These are phyloP conservation scores for Pythium plurisporium DNA, from an alignment of 352 stramenopile species.

Conservation along the genomic window DNA sequence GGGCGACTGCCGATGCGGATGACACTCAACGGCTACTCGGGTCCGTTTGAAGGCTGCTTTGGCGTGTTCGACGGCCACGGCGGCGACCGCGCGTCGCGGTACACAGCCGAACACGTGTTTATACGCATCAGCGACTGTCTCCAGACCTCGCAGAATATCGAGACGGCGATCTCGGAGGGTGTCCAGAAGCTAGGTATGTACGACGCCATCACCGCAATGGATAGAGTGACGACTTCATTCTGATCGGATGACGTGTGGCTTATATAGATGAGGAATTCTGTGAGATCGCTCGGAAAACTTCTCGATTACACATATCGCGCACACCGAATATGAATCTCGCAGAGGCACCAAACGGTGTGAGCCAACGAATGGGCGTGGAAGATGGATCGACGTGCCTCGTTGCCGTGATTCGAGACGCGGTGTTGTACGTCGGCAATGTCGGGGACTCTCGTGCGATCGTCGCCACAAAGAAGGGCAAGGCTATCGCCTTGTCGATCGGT, in stretches of 20 bases:
- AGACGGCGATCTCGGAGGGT: constrained; percentile 52
- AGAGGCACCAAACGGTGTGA: constrained; percentile 10
- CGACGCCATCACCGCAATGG: not conserved
- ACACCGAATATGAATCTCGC: constrained; percentile 2
- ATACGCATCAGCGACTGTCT: constrained; percentile 51
- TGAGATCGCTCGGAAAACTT: constrained; percentile 40
- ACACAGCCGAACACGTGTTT: constrained; percentile 75
- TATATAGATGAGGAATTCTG: constrained; percentile 61
- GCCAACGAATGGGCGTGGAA: constrained; percentile 43
- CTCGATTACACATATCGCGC: constrained; percentile 19
- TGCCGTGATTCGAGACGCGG: constrained; percentile 61
- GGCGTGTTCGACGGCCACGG: constrained; percentile 83
- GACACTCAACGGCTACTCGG: constrained; percentile 77
- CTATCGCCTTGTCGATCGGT: constrained; percentile 56
- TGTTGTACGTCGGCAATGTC: constrained; percentile 77
- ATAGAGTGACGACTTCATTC: too few species aligned
- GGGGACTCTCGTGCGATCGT: constrained; percentile 79
- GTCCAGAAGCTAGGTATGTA: constrained; percentile 55
- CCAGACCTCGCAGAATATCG: constrained; percentile 27
- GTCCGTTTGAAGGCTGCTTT: constrained; percentile 58
- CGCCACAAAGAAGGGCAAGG: constrained; percentile 46
- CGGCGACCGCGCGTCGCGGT: constrained; percentile 71
- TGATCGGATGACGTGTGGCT: not conserved
- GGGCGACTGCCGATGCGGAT: constrained; percentile 49
- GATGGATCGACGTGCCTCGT: constrained; percentile 78